Conservation (phyloP, 306 rosid genomes). For the Vigna mungo region DNA sequence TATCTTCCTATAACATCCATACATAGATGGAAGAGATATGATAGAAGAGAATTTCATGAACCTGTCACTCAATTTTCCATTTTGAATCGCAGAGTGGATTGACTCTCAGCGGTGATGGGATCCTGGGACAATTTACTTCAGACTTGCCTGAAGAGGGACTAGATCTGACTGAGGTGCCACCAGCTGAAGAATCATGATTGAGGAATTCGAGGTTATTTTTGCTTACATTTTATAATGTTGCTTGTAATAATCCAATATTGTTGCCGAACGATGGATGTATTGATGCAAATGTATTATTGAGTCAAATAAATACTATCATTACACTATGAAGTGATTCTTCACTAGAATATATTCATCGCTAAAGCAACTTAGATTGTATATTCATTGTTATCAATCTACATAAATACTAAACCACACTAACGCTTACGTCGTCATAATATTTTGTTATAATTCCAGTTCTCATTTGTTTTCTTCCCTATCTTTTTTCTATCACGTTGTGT, state of each 20-base stretch:
- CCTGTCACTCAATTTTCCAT: neutral
- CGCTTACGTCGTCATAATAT: neutral
- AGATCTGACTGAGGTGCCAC: conserved; percentile 48
- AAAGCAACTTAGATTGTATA: neutral
- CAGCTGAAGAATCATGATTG: conserved; percentile 48
- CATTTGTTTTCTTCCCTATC: too few species aligned
- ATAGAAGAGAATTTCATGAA: conserved; percentile 20
- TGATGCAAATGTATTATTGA: conserved; percentile 1
- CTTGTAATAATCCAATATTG: conserved; percentile 8
- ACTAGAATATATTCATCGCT: neutral
- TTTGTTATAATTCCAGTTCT: neutral
- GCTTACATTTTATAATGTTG: neutral
- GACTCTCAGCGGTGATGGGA: conserved; percentile 70
- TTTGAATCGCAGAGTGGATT: conserved; percentile 66
- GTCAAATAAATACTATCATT: conserved; percentile 13
- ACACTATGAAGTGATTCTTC: neutral
- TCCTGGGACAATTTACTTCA: conserved; percentile 62
- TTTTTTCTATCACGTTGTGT: too few species aligned
- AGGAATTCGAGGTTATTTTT: neutral
- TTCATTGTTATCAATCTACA: neutral
- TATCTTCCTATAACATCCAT: conserved; percentile 4
- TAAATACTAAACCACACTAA: neutral
- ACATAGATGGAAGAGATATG: neutral
- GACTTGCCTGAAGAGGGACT: conserved; percentile 71
- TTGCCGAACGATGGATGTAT: neutral